Evolutionary conservation across 306 rosid species (phyloP).

Genomic region (Malus asiatica): DNA sequence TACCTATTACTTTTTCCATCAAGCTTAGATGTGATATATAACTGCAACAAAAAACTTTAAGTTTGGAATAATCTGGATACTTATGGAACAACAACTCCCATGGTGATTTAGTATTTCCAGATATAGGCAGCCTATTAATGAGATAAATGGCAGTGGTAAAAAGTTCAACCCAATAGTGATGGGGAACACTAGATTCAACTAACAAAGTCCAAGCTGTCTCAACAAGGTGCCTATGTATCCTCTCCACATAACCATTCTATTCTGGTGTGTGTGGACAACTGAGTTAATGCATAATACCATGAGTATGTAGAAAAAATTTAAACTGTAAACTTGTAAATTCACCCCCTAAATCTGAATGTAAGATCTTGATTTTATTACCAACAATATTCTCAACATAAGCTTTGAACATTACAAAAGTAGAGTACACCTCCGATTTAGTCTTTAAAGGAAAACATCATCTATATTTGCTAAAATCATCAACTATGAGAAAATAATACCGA

Average conservation of each 20-base stretch:
- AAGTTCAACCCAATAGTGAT: neutral
- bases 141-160: neutral
- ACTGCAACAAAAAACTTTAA: neutral
- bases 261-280: neutral
- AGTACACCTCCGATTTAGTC: neutral
- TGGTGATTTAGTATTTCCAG: neutral
- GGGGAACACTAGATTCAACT: neutral
- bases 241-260: neutral
- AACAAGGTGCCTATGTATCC: neutral
- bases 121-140: neutral
- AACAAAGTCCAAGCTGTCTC: neutral
- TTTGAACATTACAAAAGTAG: neutral
- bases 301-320: no score
- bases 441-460: neutral
- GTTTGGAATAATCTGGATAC: neutral
- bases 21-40: neutral
- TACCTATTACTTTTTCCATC: neutral
- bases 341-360: neutral
- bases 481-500: no score
- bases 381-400: neutral
- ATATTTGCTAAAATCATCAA: neutral
- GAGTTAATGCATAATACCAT: neutral
- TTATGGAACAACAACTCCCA: no score
- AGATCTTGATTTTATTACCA: neutral
- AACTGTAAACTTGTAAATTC: neutral